Percentiles rank a stretch among this genome's conserved stretches.
Evolutionary conservation across 2,329 filamentous ascomycete genomes (phyloP).

Genomic region (Aspergillus fructus): DNA sequence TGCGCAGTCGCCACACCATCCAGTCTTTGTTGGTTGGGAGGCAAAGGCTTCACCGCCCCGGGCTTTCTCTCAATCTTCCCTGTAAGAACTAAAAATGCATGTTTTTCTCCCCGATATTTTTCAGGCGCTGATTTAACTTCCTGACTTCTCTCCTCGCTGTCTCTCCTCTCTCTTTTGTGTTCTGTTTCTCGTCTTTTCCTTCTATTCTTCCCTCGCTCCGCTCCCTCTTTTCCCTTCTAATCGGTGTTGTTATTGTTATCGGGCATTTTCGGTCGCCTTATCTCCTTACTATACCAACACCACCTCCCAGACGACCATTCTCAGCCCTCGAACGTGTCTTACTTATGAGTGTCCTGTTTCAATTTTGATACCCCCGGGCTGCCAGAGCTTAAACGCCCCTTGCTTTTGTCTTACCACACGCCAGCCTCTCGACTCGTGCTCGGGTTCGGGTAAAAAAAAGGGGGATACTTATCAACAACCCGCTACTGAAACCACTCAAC

Average conservation of each 20-base stretch:
- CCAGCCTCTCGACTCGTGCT: slow-evolving; percentile 11
- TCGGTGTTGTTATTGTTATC: slow-evolving; percentile 2
- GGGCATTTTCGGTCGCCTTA: background rate
- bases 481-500: background rate
- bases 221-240: background rate
- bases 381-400: slow-evolving; percentile 13
- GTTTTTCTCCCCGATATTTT: background rate
- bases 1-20: background rate
- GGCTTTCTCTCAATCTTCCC: background rate
- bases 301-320: background rate
- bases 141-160: background rate
- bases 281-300: background rate
- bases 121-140: background rate
- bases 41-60: slow-evolving; percentile 2
- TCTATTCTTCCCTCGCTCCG: background rate
- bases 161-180: background rate
- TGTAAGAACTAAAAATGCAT: background rate
- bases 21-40: slow-evolving; percentile 1
- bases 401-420: slow-evolving; percentile 10
- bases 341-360: slow-evolving; percentile 9
- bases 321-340: background rate
- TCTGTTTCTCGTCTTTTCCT: background rate
- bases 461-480: slow-evolving; percentile 9
- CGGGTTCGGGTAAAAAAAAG: slow-evolving; percentile 4
- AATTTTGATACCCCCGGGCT: slow-evolving; percentile 5